phyloP scores from a whole-genome alignment of 106 monocot species.

The Dioscorea alata region DNA sequence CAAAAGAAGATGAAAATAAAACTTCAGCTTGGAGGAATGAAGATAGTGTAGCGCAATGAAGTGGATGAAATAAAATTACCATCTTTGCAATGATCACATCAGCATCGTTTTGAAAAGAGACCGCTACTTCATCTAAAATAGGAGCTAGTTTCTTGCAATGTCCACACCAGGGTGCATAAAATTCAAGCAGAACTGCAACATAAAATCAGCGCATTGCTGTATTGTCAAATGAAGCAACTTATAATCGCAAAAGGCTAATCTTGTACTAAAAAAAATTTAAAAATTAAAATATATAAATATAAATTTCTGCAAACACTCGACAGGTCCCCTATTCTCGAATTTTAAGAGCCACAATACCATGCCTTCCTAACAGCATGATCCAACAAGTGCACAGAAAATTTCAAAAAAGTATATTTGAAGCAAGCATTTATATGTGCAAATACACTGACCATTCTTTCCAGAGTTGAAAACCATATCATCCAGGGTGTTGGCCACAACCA shows the following conservation, averaged over 20 bases:
- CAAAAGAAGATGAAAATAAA: too few species aligned
- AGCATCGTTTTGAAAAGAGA: conserved; percentile 54
- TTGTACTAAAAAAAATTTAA: too few species aligned
- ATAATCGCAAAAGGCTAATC: too few species aligned
- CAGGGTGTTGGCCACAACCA: conserved; percentile 69
- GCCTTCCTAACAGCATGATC: too few species aligned
- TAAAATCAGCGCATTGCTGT: neutral
- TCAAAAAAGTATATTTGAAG: neutral
- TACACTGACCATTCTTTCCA: conserved; percentile 63
- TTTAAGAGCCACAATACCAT: too few species aligned
- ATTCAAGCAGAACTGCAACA: conserved; percentile 73
- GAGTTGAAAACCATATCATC: conserved; percentile 58
- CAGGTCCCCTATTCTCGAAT: too few species aligned
- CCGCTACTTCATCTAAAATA: conserved; percentile 80
- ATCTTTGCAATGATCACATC: conserved; percentile 89
- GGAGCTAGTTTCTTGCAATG: conserved; percentile 81
- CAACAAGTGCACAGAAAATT: neutral
- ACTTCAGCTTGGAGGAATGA: too few species aligned
- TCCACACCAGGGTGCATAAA: conserved; percentile 97
- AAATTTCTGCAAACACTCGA: too few species aligned
- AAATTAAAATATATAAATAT: too few species aligned
- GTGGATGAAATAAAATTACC: conserved; percentile 31
- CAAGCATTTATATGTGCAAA: too few species aligned
- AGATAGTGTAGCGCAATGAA: neutral
- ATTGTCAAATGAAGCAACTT: too few species aligned